Conservation (phyloP, 345 rosid genomes). For the Salix dunnii region DNA sequence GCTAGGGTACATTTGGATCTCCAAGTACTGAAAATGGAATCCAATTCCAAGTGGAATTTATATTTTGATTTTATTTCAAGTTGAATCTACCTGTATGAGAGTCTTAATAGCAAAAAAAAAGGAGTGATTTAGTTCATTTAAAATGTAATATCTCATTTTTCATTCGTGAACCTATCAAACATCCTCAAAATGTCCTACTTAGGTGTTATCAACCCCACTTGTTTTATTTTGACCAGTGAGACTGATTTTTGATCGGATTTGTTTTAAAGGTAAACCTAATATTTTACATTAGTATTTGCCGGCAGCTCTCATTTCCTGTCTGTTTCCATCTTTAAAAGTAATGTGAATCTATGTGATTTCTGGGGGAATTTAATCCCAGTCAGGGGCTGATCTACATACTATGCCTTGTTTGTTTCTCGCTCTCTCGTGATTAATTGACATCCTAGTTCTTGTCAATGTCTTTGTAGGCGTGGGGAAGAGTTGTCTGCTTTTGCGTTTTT, state of each 20-base stretch:
- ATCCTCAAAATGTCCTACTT: neutral
- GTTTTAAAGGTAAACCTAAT: neutral
- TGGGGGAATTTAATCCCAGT: neutral
- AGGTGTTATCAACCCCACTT: neutral
- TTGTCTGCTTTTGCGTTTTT: constrained; percentile 82
- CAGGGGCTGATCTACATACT: neutral
- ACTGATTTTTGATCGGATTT: neutral
- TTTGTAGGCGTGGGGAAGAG: constrained; percentile 87
- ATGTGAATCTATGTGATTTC: neutral
- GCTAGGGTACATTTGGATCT: neutral
- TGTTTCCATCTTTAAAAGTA: neutral
- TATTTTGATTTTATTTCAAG: neutral
- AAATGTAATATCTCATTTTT: neutral
- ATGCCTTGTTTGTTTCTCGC: neutral
- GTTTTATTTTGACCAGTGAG: neutral
- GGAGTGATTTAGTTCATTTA: neutral
- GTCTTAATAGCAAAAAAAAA: neutral
- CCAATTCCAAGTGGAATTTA: neutral
- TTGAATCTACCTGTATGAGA: neutral
- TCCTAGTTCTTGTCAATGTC: neutral
- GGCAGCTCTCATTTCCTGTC: neutral
- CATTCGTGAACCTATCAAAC: neutral
- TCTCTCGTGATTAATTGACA: neutral
- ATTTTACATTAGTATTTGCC: neutral
- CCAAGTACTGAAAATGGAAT: neutral